Evolutionary conservation across 2,329 filamentous ascomycete species (phyloP).

Genomic region (Fusarium anthophilum): DNA sequence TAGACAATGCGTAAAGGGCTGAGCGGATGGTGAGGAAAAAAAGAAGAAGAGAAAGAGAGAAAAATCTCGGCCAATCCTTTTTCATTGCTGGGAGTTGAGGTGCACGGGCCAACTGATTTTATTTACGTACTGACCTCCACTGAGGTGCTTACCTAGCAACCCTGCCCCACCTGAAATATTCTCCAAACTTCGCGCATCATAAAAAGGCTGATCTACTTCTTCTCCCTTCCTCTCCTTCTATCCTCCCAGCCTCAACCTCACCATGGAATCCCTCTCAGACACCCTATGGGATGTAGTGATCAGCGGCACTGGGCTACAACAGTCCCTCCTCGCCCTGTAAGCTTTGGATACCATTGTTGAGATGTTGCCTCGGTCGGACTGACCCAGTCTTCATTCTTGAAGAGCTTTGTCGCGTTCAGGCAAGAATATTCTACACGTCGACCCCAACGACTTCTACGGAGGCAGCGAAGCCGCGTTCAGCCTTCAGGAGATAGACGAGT

Average conservation of each 20-base stretch:
- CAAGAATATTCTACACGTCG: conserved; percentile 91
- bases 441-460: conserved; percentile 89
- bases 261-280: conserved; percentile 79
- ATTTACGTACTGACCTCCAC: neutral
- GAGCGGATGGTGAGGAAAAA: conserved; percentile 43
- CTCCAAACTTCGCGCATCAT: conserved; percentile 29
- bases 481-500: conserved; percentile 81
- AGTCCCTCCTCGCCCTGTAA: conserved; percentile 84
- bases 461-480: conserved; percentile 86
- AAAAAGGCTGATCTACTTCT: conserved; percentile 22
- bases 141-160: conserved; percentile 4
- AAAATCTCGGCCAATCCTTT: conserved; percentile 40
- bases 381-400: conserved; percentile 47
- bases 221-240: conserved; percentile 12
- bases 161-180: conserved; percentile 38
- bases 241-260: conserved; percentile 38
- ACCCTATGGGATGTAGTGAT: conserved; percentile 83
- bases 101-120: conserved; percentile 36
- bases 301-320: conserved; percentile 79
- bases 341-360: conserved; percentile 50
- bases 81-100: conserved; percentile 12
- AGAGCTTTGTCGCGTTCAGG: conserved; percentile 92
- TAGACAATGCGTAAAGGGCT: conserved; percentile 45
- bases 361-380: conserved; percentile 46
- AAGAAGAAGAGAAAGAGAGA: conserved; percentile 37